Base-by-base conservation (phyloP, 2,329 filamentous ascomycete genomes). In the Monosporascus sp. region DNA sequence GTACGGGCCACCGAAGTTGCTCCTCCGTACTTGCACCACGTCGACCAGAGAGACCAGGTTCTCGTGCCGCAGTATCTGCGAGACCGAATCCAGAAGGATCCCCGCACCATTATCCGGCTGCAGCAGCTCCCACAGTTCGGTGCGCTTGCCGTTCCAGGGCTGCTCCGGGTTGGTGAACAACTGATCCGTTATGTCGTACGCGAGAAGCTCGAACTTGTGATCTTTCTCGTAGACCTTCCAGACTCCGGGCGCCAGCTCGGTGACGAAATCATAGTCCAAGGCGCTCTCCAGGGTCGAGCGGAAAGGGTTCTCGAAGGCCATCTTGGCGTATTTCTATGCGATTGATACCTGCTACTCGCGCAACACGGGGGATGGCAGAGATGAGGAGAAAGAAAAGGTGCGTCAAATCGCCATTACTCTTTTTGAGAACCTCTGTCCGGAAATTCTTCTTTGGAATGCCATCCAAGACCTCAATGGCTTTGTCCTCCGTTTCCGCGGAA, bases 41-140 rank as follows among this genome's bases (percentile, higher is more conserved):
- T 74, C 73, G 31, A 69, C 65, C 41, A 78, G 57, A 3, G 70
- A 76, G 53, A 81, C 63, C 20, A 81, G 62, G 59, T 80, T 79
- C 55, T 77, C 73, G 57, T 80, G 78, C 56, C 78, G 76, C 53
- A 80, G 66, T 28, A 80, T 59, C 46, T 66, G 63, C 17, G 62
- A 57, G 50, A 76, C 54, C 7, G 64, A 49, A 40, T 57, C 35
- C 26, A 68, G 55, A 31, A 72, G 48, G 31, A 35, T 14, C 7
- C 63, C 60, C 26, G 58, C 47, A 7, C 52, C 51, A 20, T 17
- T 14, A 24, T 62, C 53, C 4, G 61, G 55, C 9, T 56, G 46
- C 38, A 63, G 55, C 49, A 66, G 26, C 15, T 37, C 18, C 11
- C 52, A 52, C 9, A 56, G 15, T 4, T 46, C 47, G 7, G 53